Evolutionary conservation across 2,329 filamentous ascomycete species (phyloP), one percentile per base, ranked within the genome.

Genomic region (Rhynchosporium agropyri): DNA sequence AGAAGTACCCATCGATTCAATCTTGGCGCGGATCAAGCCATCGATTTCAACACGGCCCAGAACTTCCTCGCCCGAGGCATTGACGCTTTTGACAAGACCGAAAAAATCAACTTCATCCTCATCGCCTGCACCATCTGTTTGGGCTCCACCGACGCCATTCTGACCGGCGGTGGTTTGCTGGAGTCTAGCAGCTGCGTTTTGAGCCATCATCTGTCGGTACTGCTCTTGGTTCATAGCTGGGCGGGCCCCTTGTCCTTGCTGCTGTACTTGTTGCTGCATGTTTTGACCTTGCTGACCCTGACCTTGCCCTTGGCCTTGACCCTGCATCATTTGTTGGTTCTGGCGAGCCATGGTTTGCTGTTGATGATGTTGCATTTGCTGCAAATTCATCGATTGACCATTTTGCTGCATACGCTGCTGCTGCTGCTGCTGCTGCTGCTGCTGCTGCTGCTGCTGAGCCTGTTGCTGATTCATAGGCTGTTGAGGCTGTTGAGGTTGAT

Each of bases 51-150:
- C 75, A 58, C 84, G 80, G 29, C 83, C 84, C 78, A 83, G 82
- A 77, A 77, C 78, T 54, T 80, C 78, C 66, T 83, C 80, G 6
- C 84, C 85, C 43, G 81, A 76, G 3, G 81, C 79, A 62, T 81
- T 79, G 49, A 83, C 80, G 66, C 82, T 81, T 71, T 88, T 79
- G 49, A 91, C 77, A 46, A 90, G 78, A 8, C 83, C 84, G 38
- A 77, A 75, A 76, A 80, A 65, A 45, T 85, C 80, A 4, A 84
- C 84, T 48, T 85, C 76, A 3, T 83, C 84, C 46, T 85, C 76
- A 3, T 83, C 81, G 62, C 82, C 82, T 38, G 89, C 79, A 57
- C 93, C 94, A 73, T 98, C 94, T 13, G 89, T 89, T 75, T 97
- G 90, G 29, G 86, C 77, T 54, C 79, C 79, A 55, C 76, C 75